Evolutionary conservation across 2,329 filamentous ascomycete species (phyloP).

Genomic region (Pyricularia sp.): DNA sequence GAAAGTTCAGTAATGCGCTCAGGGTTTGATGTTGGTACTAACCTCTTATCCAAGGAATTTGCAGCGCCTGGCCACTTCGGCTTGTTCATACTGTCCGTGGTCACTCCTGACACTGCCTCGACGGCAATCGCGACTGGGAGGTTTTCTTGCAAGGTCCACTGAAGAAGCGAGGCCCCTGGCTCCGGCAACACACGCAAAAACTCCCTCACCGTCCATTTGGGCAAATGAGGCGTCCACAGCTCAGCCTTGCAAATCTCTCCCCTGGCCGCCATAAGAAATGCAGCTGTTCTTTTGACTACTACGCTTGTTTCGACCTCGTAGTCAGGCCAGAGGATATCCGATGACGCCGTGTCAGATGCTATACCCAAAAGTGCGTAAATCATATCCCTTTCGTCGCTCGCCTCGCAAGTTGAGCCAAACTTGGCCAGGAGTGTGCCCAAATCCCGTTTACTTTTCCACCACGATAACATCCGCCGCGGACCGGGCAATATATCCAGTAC

Average conservation of each 20-base stretch:
- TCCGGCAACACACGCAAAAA: background rate
- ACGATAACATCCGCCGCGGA: background rate
- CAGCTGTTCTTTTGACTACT: background rate
- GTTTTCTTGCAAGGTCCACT: background rate
- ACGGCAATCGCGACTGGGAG: background rate
- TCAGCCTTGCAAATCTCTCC: background rate
- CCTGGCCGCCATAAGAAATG: background rate
- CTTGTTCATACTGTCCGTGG: background rate
- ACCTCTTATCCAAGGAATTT: background rate
- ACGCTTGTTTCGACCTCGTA: background rate
- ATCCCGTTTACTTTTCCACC: background rate
- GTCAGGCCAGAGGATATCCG: background rate
- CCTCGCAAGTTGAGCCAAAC: background rate
- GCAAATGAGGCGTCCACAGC: background rate
- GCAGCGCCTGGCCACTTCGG: background rate
- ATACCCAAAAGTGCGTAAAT: background rate
- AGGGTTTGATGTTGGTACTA: background rate
- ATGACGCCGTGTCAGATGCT: background rate
- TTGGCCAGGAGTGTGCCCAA: background rate
- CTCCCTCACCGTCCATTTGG: background rate
- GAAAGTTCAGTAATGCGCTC: background rate
- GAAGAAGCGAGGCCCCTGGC: background rate
- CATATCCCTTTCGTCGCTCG: background rate
- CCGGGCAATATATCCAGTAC: background rate
- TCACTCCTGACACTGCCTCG: background rate